These are phyloP conservation scores for Lecanosticta acicola DNA, from an alignment of 2,329 filamentous ascomycete genomes.

Conservation along the genomic window DNA sequence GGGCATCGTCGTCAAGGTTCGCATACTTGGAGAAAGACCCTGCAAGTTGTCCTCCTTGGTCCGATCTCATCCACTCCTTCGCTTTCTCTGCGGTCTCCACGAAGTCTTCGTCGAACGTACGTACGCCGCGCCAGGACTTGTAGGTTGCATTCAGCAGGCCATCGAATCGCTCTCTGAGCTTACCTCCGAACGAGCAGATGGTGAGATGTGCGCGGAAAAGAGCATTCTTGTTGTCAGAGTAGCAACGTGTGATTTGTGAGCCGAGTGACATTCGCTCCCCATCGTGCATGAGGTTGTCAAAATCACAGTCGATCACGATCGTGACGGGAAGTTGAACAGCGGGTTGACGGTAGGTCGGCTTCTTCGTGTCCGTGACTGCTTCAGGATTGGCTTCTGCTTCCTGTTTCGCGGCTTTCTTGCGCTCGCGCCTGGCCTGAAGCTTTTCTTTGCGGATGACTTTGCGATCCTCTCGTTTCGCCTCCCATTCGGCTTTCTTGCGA, in stretches of 20 bases:
- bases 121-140: conserved; percentile 71
- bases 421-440: conserved; percentile 47
- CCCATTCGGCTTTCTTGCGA: conserved; percentile 66
- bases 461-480: conserved; percentile 58
- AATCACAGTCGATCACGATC: conserved; percentile 84
- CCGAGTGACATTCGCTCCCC: conserved; percentile 78
- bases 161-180: conserved; percentile 72
- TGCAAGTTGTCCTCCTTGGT: conserved; percentile 34
- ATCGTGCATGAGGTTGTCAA: conserved; percentile 82
- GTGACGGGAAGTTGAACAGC: conserved; percentile 62
- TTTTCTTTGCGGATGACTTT: conserved; percentile 56
- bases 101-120: conserved; percentile 70
- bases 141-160: conserved; percentile 66
- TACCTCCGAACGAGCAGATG: conserved; percentile 71
- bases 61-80: conserved; percentile 59
- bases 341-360: conserved; percentile 7
- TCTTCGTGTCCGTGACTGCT: conserved; percentile 8
- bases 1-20: conserved; percentile 15
- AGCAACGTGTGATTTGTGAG: conserved; percentile 78
- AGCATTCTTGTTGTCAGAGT: conserved; percentile 76
- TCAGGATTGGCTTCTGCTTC: conserved; percentile 16
- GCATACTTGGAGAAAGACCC: conserved; percentile 24
- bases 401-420: conserved; percentile 36
- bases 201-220: conserved; percentile 65
- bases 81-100: conserved; percentile 61